Percentiles rank a stretch among this genome's conserved stretches.
These are phyloP conservation scores for Penicillium corylophilum DNA, from an alignment of 2,329 filamentous ascomycete species.

Conservation along the genomic window DNA sequence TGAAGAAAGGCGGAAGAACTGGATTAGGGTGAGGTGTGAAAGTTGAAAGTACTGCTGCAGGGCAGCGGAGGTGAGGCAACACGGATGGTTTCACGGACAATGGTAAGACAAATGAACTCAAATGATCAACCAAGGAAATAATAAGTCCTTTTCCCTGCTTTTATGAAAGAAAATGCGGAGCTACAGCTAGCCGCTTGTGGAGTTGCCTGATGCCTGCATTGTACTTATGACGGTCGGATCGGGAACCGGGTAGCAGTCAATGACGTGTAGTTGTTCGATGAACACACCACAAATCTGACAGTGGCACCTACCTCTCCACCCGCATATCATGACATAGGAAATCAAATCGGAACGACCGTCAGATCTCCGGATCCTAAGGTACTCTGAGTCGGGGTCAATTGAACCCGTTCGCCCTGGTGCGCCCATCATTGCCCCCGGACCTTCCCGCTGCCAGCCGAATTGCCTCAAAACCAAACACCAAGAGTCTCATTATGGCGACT, in stretches of 20 bases:
- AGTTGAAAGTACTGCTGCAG: neutral
- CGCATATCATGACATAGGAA: neutral
- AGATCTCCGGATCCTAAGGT: neutral
- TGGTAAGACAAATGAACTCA: neutral
- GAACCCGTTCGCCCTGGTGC: no score
- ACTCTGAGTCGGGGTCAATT: neutral
- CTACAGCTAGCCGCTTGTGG: neutral
- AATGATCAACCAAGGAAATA: neutral
- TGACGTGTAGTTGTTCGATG: constrained; percentile 14
- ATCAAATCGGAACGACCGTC: neutral
- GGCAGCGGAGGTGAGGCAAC: neutral
- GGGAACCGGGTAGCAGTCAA: constrained; percentile 8
- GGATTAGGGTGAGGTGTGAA: neutral
- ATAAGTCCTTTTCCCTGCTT: neutral
- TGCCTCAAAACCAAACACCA: no score
- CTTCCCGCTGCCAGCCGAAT: neutral
- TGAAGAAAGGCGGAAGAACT: neutral
- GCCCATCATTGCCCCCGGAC: neutral
- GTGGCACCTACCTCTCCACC: neutral
- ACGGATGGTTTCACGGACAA: neutral
- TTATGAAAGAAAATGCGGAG: neutral
- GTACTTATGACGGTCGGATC: neutral
- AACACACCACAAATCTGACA: constrained; percentile 4
- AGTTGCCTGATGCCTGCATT: constrained; percentile 1
- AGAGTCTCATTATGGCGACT: no score